Evolutionary conservation across 169 alveolate genomes (phyloP), one percentile per base, ranked within the genome.

Genomic region (Cystoisospora suis): DNA sequence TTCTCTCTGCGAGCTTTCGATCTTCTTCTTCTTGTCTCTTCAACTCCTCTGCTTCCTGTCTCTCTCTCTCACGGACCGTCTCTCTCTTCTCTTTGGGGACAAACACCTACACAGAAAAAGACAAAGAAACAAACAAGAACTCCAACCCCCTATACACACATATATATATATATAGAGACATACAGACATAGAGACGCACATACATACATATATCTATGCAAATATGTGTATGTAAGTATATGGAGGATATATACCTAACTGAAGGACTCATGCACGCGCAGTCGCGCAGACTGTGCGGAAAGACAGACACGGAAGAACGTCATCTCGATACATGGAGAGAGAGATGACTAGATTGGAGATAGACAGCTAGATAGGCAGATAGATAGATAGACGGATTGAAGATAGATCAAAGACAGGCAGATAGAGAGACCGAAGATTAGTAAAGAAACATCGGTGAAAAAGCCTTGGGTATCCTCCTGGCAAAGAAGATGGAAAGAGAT

Each of bases 21-120:
- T 83, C 80, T 45, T 58, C 80, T 34, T 45, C 80, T 46, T 36
- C 29, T 42, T 40, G 72, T 81, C 61, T 65, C 58, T 83, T 69
- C 81, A 42, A 38, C 45, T 36, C 90, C 81, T 69, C 80, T n/a
- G 80, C 89, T 69, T 89, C 89, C 59, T 40, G 81, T 17, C 72
- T 61, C 59, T 75, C 89, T n/a, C 86, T 29, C 93, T 89, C 93
- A 46, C 34, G 44, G 53, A 59, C 85, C 6, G 93, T 77, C 88
- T 75, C 89, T 49, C 93, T 79, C 36, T 77, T 89, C 38, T 61
- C 89, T 32, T 89, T 89, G 34, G 93, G 81, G 42, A 89, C 93
- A 40, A 89, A 89, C 7, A 81, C 58, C 93, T 89, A 89, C 2
- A 89, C 17, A 23, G 12, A 34, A 75, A 53, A 53, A 53, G 20